Conservation (phyloP, 805 yeast species). For the Komagataella populi region DNA sequence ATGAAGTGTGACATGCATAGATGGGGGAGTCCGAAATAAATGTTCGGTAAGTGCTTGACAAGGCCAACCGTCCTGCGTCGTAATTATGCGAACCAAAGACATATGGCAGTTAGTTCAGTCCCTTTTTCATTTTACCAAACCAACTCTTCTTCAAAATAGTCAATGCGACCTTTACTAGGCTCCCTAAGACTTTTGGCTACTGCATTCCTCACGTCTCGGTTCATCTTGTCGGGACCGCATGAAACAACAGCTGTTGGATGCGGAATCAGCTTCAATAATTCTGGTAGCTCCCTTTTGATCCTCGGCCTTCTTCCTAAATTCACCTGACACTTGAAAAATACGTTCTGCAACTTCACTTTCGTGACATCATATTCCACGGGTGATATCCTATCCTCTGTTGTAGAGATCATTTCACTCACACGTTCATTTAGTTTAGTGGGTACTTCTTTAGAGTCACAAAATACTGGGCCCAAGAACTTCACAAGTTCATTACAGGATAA, state of each 20-base stretch:
- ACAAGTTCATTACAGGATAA: neutral
- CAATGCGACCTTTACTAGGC: constrained; percentile 32
- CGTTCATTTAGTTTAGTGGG: neutral
- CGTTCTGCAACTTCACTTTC: neutral
- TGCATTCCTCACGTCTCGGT: constrained; percentile 36
- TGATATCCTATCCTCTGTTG: neutral
- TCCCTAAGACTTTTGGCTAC: constrained; percentile 26
- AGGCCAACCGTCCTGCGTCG: neutral
- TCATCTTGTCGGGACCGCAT: constrained; percentile 35
- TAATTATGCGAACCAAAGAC: no score
- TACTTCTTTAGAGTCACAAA: neutral
- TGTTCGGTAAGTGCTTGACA: neutral
- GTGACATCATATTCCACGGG: neutral
- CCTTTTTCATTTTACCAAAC: constrained; percentile 34
- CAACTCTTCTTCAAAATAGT: constrained; percentile 64
- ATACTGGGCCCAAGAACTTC: neutral
- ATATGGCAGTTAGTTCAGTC: no score
- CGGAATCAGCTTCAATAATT: neutral
- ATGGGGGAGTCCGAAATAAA: neutral
- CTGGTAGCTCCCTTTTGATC: neutral
- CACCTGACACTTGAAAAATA: neutral
- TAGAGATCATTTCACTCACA: neutral
- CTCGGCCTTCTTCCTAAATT: neutral
- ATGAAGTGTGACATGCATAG: neutral
- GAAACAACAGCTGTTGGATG: constrained; percentile 23